Conservation (phyloP, 2,329 filamentous ascomycete genomes). For the Monilinia fructicola region DNA sequence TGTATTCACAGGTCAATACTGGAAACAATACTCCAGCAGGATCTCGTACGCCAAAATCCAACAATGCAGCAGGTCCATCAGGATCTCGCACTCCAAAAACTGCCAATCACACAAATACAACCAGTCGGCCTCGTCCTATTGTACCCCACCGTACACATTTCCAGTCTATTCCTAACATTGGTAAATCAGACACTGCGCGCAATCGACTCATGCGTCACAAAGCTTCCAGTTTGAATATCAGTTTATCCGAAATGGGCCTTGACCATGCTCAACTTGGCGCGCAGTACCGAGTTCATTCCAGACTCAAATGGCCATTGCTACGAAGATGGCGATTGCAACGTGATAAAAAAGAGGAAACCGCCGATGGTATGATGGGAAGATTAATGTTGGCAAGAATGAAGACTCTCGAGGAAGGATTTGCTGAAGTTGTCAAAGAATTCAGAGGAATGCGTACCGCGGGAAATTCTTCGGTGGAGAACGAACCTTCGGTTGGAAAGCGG, state of each 20-base stretch:
- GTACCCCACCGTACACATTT: constrained; percentile 52
- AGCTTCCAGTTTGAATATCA: constrained; percentile 63
- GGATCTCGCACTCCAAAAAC: constrained; percentile 33
- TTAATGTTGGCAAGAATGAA: constrained; percentile 90
- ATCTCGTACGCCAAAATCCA: constrained; percentile 30
- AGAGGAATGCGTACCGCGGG: constrained; percentile 37
- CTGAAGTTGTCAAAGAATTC: constrained; percentile 81
- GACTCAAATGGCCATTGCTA: constrained; percentile 75
- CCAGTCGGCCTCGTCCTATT: constrained; percentile 56
- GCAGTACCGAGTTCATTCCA: constrained; percentile 74
- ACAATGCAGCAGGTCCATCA: constrained; percentile 9
- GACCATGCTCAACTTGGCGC: constrained; percentile 61
- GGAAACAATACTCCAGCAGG: constrained; percentile 34
- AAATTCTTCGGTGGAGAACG: constrained; percentile 34
- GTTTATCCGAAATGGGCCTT: constrained; percentile 71
- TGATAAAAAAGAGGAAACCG: constrained; percentile 45
- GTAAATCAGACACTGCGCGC: constrained; percentile 27
- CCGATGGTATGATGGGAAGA: constrained; percentile 72
- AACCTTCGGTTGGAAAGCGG: constrained; percentile 28
- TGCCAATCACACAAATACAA: constrained; percentile 43
- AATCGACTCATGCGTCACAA: constrained; percentile 33
- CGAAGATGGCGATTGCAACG: constrained; percentile 53
- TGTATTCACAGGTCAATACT: constrained; percentile 34
- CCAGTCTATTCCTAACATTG: constrained; percentile 56
- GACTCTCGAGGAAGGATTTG: constrained; percentile 85